These are phyloP conservation scores for Curvularia lunata DNA, from an alignment of 2,329 filamentous ascomycete genomes.

Conservation along the genomic window DNA sequence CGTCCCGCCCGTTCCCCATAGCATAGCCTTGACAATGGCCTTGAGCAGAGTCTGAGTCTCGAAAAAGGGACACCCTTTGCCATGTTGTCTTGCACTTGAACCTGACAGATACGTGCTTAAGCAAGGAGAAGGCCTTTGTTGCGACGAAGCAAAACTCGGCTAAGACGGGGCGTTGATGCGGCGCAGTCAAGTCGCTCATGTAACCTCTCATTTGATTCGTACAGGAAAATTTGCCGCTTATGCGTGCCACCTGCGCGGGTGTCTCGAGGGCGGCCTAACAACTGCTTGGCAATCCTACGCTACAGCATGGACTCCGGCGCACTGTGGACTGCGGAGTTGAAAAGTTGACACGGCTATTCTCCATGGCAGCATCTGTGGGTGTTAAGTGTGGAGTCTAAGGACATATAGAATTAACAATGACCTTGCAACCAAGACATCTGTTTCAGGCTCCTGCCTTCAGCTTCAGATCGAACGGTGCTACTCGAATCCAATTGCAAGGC, in stretches of 20 bases:
- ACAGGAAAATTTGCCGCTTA: constrained; percentile 1
- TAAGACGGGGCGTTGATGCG: background rate
- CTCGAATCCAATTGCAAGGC: background rate
- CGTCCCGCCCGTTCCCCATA: background rate
- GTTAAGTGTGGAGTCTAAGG: background rate
- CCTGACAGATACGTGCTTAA: background rate
- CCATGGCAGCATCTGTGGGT: background rate
- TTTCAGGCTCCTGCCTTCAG: background rate
- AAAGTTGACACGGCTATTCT: background rate
- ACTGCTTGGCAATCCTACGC: background rate
- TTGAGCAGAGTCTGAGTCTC: background rate
- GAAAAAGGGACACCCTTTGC: background rate
- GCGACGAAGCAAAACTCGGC: too few species aligned
- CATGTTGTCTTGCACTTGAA: background rate
- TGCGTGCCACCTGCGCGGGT: background rate
- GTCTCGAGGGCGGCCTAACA: background rate
- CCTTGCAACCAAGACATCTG: background rate
- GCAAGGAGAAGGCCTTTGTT: background rate
- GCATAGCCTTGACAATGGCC: background rate
- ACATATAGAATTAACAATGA: background rate
- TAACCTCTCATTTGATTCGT: background rate
- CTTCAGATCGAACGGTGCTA: background rate
- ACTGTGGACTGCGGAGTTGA: background rate
- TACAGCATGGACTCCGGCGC: background rate
- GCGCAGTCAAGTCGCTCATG: background rate